A percentile compares a stretch with the other conserved stretches of the same genome.
Conservation (phyloP, 495 filamentous ascomycete species). For the Penicillium desertorum region DNA sequence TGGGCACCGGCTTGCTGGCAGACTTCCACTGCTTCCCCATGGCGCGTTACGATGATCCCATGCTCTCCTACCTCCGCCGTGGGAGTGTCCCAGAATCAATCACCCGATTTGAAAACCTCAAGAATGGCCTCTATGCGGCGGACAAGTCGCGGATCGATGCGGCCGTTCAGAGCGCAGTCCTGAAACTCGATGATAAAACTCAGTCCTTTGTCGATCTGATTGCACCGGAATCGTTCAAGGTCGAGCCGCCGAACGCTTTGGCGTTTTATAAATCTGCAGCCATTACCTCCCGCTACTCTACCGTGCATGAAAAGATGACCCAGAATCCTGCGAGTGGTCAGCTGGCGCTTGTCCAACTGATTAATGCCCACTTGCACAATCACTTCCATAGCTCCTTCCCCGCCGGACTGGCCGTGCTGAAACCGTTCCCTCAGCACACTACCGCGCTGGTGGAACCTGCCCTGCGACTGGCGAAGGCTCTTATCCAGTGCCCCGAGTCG, state of each 20-base stretch:
- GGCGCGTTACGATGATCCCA: conserved; percentile 70
- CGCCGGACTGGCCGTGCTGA: conserved; percentile 73
- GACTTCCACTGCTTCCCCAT: conserved; percentile 83
- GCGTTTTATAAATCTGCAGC: conserved; percentile 73
- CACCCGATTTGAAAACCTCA: conserved; percentile 71
- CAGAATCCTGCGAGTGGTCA: conserved; percentile 58
- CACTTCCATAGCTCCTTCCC: conserved; percentile 80
- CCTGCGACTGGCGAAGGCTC: conserved; percentile 64
- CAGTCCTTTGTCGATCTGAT: conserved; percentile 61
- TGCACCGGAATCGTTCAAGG: conserved; percentile 55
- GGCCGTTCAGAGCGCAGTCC: conserved; percentile 64
- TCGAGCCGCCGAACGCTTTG: conserved; percentile 65
- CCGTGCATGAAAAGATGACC: conserved; percentile 60
- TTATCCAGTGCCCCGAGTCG: conserved; percentile 68
- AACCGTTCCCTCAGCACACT: conserved; percentile 71
- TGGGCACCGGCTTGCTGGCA: conserved; percentile 82
- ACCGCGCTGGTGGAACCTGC: conserved; percentile 69
- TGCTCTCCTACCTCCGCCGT: conserved; percentile 68
- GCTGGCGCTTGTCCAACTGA: conserved; percentile 64
- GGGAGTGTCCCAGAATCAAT: conserved; percentile 66
- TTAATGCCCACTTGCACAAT: conserved; percentile 82
- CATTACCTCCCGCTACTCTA: conserved; percentile 61
- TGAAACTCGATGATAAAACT: conserved; percentile 52
- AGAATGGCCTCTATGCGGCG: conserved; percentile 71
- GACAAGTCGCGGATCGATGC: conserved; percentile 63